These are phyloP conservation scores for Asterochloris erici DNA, from an alignment of 139 green algal genomes.

Conservation along the genomic window DNA sequence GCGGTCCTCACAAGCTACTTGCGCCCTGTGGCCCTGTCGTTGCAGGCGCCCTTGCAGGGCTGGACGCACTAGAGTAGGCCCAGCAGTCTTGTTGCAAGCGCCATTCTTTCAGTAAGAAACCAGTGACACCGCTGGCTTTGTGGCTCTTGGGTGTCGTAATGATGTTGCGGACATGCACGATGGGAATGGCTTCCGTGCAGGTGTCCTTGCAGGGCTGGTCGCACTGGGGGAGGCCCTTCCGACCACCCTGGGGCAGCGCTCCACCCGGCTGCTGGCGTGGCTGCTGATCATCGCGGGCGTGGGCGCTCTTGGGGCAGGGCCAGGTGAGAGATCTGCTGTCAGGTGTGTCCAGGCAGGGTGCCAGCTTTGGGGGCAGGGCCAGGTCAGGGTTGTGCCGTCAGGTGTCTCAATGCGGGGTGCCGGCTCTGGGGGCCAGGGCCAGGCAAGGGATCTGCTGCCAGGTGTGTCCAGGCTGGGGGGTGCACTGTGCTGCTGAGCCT, in stretches of 20 bases:
- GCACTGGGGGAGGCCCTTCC: slow-evolving; percentile 71
- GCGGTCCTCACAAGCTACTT: background rate
- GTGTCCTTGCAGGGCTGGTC: slow-evolving; percentile 65
- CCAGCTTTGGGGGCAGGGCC: too few species aligned
- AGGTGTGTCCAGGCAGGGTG: too few species aligned
- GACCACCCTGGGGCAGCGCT: slow-evolving; percentile 1
- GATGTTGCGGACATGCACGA: background rate
- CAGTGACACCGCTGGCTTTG: background rate
- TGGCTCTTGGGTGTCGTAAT: background rate
- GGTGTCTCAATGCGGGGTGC: too few species aligned
- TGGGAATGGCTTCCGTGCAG: slow-evolving; percentile 11
- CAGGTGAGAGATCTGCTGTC: background rate
- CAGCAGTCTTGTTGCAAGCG: background rate
- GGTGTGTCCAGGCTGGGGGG: too few species aligned
- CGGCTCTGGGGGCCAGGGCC: too few species aligned
- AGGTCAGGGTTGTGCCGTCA: too few species aligned
- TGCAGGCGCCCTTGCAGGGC: background rate
- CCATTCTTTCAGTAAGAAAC: too few species aligned
- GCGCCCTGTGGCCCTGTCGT: background rate
- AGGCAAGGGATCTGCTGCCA: too few species aligned
- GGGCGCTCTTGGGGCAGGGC: slow-evolving; percentile 38
- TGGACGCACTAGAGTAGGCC: background rate
- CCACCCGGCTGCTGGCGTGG: slow-evolving; percentile 53
- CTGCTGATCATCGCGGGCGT: slow-evolving; percentile 51
- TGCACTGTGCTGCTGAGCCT: too few species aligned